These are phyloP conservation scores for Exophiala calicioides DNA, from an alignment of 2,329 filamentous ascomycete species.

Conservation along the genomic window DNA sequence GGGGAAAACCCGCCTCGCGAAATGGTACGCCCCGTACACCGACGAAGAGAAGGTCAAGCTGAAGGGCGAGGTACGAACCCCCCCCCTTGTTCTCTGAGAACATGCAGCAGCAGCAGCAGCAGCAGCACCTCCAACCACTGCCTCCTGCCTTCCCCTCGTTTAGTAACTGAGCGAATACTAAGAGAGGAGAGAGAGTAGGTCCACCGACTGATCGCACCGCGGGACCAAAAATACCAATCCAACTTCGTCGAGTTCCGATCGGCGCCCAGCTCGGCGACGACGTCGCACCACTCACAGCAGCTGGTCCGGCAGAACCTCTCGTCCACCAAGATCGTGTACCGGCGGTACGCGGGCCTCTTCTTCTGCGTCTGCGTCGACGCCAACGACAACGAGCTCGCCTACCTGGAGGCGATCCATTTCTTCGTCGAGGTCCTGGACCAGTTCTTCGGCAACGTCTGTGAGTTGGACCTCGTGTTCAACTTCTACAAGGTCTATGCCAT, in stretches of 20 bases:
- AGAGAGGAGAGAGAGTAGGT: no score
- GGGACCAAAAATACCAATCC: conserved; percentile 98
- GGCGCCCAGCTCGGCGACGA: conserved; percentile 17
- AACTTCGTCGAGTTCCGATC: conserved; percentile 88
- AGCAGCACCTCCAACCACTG: no score
- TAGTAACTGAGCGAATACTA: no score
- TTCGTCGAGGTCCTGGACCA: conserved; percentile 98
- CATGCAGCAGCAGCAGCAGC: no score
- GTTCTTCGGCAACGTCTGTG: conserved; percentile 99
- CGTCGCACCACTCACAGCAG: conserved; percentile 21
- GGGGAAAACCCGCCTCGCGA: conserved; percentile 97
- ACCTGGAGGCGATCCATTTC: conserved; percentile 97
- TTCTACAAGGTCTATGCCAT: conserved; percentile 93
- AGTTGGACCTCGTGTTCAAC: conserved; percentile 82
- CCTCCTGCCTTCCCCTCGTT: no score
- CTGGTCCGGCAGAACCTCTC: conserved; percentile 33
- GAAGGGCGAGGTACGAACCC: conserved; percentile 78
- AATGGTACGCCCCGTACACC: conserved; percentile 98
- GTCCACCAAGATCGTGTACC: conserved; percentile 90
- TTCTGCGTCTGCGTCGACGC: conserved; percentile 99
- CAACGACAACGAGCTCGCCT: conserved; percentile 97
- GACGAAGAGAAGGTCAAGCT: conserved; percentile 99
- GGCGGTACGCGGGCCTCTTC: conserved; percentile 95
- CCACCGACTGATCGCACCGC: conserved; percentile 93
- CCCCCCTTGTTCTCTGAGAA: conserved; percentile 11